A percentile compares a stretch with the other conserved stretches of the same genome.
Evolutionary conservation across 768 basidiomycete species (phyloP).

Genomic region (Neoboletus magnificus): DNA sequence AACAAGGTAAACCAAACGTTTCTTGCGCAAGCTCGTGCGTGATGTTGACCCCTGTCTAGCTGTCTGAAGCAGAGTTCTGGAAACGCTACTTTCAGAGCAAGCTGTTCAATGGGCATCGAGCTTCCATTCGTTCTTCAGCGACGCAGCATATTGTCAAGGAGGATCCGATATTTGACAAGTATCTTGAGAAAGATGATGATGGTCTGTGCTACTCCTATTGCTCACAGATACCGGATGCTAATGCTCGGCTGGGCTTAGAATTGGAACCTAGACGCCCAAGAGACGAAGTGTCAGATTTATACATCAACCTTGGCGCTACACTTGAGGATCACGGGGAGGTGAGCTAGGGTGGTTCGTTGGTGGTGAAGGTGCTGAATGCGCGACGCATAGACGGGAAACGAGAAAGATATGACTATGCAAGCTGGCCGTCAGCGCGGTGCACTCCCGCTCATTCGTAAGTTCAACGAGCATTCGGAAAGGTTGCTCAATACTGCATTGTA

Average conservation of each 20-base stretch:
- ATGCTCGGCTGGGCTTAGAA: conserved; percentile 39
- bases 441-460: conserved; percentile 90
- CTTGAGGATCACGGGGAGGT: conserved; percentile 90
- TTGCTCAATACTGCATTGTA: conserved; percentile 79
- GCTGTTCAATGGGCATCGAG: conserved; percentile 92
- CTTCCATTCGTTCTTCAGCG: conserved; percentile 84
- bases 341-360: neutral
- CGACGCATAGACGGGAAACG: conserved; percentile 71
- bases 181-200: conserved; percentile 94
- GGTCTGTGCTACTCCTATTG: conserved; percentile 45
- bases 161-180: conserved; percentile 93
- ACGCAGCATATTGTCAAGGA: conserved; percentile 82
- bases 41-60: conserved; percentile 41
- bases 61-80: conserved; percentile 94
- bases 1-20: conserved; percentile 52
- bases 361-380: neutral
- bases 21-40: neutral
- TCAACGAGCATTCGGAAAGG: conserved; percentile 95
- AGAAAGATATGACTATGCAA: conserved; percentile 92
- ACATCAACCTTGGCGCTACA: conserved; percentile 85
- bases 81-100: conserved; percentile 94
- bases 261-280: conserved; percentile 73
- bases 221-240: neutral
- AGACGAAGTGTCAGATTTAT: conserved; percentile 66
- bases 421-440: conserved; percentile 85